A percentile compares a stretch with the other conserved stretches of the same genome.
Evolutionary conservation across 129 eudicot genomes (phyloP).

Genomic region (Helianthus annuus): DNA sequence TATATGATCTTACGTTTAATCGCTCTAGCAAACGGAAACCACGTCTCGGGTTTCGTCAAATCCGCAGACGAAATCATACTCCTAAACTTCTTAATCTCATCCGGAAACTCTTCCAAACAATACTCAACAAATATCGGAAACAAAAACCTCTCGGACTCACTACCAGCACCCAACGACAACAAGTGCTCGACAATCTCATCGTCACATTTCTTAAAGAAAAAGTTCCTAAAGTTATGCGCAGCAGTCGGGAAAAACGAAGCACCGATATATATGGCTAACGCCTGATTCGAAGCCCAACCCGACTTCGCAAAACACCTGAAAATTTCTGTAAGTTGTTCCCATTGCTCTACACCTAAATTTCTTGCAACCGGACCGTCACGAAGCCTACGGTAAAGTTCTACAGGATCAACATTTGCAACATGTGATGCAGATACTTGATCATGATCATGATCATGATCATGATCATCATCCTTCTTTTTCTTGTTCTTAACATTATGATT

Average conservation of each 20-base stretch:
- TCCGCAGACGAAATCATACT: slow-evolving; percentile 80
- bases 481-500: too few species aligned
- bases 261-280: slow-evolving; percentile 79
- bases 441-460: background rate
- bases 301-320: slow-evolving; percentile 56
- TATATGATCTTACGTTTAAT: slow-evolving; percentile 88
- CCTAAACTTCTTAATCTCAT: slow-evolving; percentile 76
- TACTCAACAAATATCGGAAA: slow-evolving; percentile 88
- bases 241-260: slow-evolving; percentile 80
- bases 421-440: slow-evolving; percentile 26
- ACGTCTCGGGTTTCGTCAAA: slow-evolving; percentile 86
- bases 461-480: background rate
- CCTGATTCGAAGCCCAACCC: slow-evolving; percentile 90
- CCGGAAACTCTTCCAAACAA: slow-evolving; percentile 70
- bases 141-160: slow-evolving; percentile 63
- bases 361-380: slow-evolving; percentile 31
- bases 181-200: slow-evolving; percentile 48
- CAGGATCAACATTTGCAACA: slow-evolving; percentile 60
- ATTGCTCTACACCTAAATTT: slow-evolving; percentile 37
- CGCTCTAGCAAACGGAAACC: slow-evolving; percentile 99
- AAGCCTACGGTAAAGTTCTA: slow-evolving; percentile 59
- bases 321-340: slow-evolving; percentile 47
- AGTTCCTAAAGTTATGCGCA: slow-evolving; percentile 45
- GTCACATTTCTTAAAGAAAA: slow-evolving; percentile 50
- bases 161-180: slow-evolving; percentile 64